A percentile compares a stretch with the other conserved stretches of the same genome.
Evolutionary conservation across 805 yeast genomes (phyloP).

Genomic region (Dipodascopsis tothii): DNA sequence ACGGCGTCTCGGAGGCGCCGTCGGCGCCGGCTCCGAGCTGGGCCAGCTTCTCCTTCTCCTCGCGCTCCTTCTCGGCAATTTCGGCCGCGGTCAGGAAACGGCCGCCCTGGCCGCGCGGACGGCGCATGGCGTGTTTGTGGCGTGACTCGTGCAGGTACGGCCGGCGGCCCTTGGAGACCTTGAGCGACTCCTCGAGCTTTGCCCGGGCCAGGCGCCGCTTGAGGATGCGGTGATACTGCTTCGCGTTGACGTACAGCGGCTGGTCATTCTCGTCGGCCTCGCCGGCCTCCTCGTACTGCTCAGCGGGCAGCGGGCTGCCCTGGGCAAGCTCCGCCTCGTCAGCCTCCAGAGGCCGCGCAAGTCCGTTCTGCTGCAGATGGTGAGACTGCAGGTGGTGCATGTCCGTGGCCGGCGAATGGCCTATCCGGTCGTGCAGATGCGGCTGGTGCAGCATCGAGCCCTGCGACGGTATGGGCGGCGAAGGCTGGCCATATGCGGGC

Average conservation of each 20-base stretch:
- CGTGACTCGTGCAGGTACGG: slow-evolving; percentile 95
- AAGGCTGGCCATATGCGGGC: background rate
- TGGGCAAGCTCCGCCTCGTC: background rate
- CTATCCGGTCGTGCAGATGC: slow-evolving; percentile 7
- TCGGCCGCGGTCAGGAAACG: slow-evolving; percentile 90
- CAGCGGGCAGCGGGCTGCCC: background rate
- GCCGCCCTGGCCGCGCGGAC: slow-evolving; percentile 99
- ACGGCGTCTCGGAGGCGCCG: too few relatives aligned
- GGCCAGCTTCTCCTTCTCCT: slow-evolving; percentile 23
- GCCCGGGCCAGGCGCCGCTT: slow-evolving; percentile 93
- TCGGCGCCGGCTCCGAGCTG: too few relatives aligned
- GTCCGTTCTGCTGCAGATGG: background rate
- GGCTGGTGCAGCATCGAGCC: slow-evolving; percentile 11
- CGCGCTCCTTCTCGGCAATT: slow-evolving; percentile 50
- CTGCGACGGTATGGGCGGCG: background rate
- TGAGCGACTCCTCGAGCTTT: slow-evolving; percentile 73
- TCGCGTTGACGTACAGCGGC: slow-evolving; percentile 95
- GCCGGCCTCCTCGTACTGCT: background rate
- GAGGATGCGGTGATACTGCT: slow-evolving; percentile 89
- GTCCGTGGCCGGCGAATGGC: background rate
- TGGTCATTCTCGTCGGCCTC: slow-evolving; percentile 47
- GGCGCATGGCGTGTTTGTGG: slow-evolving; percentile 97
- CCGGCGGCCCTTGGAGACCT: slow-evolving; percentile 58
- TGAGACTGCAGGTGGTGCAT: slow-evolving; percentile 3
- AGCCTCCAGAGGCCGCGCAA: background rate